These are phyloP conservation scores for Lepidium sativum DNA, from an alignment of 345 rosid genomes.

Conservation along the genomic window DNA sequence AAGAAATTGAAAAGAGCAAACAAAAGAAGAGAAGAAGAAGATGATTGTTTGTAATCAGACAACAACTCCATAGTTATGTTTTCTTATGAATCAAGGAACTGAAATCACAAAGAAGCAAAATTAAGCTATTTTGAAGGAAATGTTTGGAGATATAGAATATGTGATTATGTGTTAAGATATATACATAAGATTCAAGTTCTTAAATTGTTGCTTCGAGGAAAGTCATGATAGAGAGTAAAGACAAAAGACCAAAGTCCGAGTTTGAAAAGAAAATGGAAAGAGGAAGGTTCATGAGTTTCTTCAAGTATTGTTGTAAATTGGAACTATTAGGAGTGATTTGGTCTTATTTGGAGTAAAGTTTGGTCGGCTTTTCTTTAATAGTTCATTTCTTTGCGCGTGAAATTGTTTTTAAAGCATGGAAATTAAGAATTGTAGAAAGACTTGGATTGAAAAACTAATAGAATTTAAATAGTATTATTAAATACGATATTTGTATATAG, in stretches of 20 bases:
- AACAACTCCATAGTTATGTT: slow-evolving; percentile 21
- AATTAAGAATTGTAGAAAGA: too few species aligned
- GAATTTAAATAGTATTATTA: too few species aligned
- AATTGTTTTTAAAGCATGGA: background rate
- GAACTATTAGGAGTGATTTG: background rate
- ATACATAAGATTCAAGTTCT: background rate
- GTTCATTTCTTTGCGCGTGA: background rate
- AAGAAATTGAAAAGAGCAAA: slow-evolving; percentile 19
- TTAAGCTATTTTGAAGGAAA: background rate
- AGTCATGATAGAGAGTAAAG: background rate
- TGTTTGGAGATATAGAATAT: slow-evolving; percentile 2
- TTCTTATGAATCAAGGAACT: background rate
- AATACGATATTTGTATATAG: too few species aligned
- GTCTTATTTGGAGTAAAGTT: slow-evolving; percentile 13
- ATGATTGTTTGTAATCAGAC: background rate
- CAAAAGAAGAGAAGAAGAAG: background rate
- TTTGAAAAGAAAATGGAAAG: background rate
- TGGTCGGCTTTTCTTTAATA: background rate
- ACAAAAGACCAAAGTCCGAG: slow-evolving; percentile 10
- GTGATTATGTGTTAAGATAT: background rate
- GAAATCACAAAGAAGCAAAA: background rate
- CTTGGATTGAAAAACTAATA: too few species aligned
- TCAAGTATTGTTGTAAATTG: background rate
- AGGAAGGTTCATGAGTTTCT: slow-evolving; percentile 7
- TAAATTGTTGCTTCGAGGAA: slow-evolving; percentile 8